phyloP scores from a whole-genome alignment of 352 stramenopile species.

The Globisporangium abappressorium region DNA sequence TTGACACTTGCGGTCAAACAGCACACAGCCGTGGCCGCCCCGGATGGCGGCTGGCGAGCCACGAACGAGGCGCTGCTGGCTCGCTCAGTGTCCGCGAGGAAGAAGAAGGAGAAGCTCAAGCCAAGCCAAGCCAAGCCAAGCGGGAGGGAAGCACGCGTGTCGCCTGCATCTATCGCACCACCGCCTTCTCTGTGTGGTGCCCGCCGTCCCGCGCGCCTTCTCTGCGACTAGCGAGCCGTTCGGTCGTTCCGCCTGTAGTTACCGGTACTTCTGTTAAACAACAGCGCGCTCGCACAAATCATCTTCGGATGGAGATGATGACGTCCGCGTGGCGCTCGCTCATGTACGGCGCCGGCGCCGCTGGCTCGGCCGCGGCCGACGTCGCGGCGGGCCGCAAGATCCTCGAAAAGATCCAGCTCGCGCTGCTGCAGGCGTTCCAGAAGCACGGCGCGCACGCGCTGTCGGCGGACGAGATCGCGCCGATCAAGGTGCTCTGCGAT shows the following conservation, averaged over 20 bases:
- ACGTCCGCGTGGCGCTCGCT: slow-evolving; percentile 45
- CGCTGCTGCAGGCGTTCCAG: slow-evolving; percentile 40
- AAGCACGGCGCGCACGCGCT: slow-evolving; percentile 41
- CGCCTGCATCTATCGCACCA: neutral
- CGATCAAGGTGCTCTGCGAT: slow-evolving; percentile 68
- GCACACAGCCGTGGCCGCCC: too few species aligned
- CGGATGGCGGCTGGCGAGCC: neutral
- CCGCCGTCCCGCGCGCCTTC: too few species aligned
- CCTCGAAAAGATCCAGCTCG: slow-evolving; percentile 48
- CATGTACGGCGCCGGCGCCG: slow-evolving; percentile 15
- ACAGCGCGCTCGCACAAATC: too few species aligned
- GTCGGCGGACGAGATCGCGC: slow-evolving; percentile 47
- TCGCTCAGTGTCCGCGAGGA: neutral
- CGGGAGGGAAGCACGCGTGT: too few species aligned
- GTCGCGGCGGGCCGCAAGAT: slow-evolving; percentile 30
- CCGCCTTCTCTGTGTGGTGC: neutral
- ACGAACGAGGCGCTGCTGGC: neutral
- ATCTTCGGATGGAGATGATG: slow-evolving; percentile 40
- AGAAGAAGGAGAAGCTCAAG: neutral
- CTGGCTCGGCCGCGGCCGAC: slow-evolving; percentile 17
- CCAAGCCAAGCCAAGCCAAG: neutral
- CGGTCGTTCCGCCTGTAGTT: neutral
- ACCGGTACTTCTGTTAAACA: neutral
- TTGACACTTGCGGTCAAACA: too few species aligned
- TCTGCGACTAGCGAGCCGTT: slow-evolving; percentile 4